These are phyloP conservation scores for Plicaturopsis crispa DNA, from an alignment of 768 basidiomycete genomes.

Conservation along the genomic window DNA sequence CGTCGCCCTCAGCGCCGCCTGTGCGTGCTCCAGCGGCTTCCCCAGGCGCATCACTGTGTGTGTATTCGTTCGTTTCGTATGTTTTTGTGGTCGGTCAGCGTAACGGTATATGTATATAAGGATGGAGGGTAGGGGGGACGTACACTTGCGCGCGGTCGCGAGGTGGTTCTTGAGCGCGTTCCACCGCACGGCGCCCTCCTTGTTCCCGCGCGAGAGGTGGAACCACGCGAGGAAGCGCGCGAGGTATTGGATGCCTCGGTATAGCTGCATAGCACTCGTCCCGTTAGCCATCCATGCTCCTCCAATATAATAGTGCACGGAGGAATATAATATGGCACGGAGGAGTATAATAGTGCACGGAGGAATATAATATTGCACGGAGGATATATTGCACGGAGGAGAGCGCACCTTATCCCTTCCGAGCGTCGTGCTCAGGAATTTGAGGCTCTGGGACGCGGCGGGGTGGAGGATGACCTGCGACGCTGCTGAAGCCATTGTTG, in stretches of 20 bases:
- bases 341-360: not conserved
- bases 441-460: constrained; percentile 63
- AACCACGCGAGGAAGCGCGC: constrained; percentile 86
- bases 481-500: constrained; percentile 29
- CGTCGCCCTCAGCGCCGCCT: constrained; percentile 75
- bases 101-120: too few species aligned
- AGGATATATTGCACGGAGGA: not conserved
- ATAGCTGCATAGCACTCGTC: constrained; percentile 47
- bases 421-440: constrained; percentile 70
- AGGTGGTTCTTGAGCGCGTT: constrained; percentile 82
- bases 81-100: too few species aligned
- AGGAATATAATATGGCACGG: not conserved
- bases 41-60: constrained; percentile 81
- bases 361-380: too few species aligned
- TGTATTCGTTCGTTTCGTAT: constrained; percentile 3
- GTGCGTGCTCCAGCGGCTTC: constrained; percentile 90
- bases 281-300: too few species aligned
- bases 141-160: constrained; percentile 80
- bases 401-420: constrained; percentile 81
- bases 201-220: constrained; percentile 60
- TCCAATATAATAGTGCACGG: not conserved
- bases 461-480: constrained; percentile 86
- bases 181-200: constrained; percentile 68
- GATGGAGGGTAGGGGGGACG: constrained; percentile 16
- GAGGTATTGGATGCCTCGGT: constrained; percentile 87